Evolutionary conservation across 768 basidiomycete species (phyloP), one percentile per base, ranked within the genome.

Genomic region (Lactifluus pinguis): DNA sequence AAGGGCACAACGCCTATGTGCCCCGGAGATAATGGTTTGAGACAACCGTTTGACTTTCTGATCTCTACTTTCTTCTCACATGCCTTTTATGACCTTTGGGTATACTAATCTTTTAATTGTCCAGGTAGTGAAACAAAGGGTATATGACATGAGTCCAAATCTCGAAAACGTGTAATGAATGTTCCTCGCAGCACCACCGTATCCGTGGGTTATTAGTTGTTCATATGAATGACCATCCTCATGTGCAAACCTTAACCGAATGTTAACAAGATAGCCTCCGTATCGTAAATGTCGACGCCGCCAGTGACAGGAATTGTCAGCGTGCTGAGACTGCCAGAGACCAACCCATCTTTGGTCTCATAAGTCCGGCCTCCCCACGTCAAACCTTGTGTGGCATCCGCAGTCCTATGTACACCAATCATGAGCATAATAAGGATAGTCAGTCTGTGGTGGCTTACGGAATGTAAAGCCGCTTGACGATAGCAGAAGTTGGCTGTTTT

Each of bases 1-100:
- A 89, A 80, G 86, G 83, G 74, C 56, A 75, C 77, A 81, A 77
- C 77, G 88, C 88, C 87, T 76, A 85, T 81, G 70, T 76, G 74
- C 77, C 82, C 86, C 86, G 86, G 79, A 81, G 77, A 67, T 69
- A 72, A 72, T 76, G 79, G 69, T 73, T 80, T 89, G 88, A 89
- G 87, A 89, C 86, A 84, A 81, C 68, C n/a, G n/a, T 63, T 69
- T 70, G 41, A 39, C 60, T 72, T 69, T 74, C 83, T 86, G 83
- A 84, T 68, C 36, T 48, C 39, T 25, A 32, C 10, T 49, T 19
- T 36, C 45, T 49, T 29, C 10, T 54, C 41, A 0, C n/a, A 30
- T 11, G 4, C 25, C 39, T n/a, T 19, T n/a, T n/a, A 0, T 47
- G 17, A n/a, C 30, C 9, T 7, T 47, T 32, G 5, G 7, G 29